Evolutionary conservation across 768 basidiomycete species (phyloP).

Genomic region (Trametes punicea): DNA sequence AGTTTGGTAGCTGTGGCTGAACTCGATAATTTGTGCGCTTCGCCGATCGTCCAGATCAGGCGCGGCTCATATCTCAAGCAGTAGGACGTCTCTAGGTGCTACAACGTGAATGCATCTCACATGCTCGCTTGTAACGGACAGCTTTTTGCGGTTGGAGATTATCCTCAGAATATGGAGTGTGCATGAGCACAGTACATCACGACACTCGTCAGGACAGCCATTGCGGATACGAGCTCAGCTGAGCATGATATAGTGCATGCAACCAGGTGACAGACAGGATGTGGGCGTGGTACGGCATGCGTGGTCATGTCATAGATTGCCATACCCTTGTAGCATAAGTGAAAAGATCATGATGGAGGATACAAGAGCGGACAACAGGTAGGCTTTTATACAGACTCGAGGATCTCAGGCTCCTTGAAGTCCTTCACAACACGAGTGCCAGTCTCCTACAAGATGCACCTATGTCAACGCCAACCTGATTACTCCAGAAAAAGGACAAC

Average conservation of each 20-base stretch:
- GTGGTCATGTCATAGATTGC: constrained; percentile 36
- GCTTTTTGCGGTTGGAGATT: no score
- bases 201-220: neutral
- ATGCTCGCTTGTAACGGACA: no score
- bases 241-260: neutral
- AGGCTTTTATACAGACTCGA: constrained; percentile 78
- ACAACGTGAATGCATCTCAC: no score
- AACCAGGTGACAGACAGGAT: constrained; percentile 3
- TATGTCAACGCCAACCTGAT: constrained; percentile 7
- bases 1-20: neutral
- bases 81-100: no score
- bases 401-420: constrained; percentile 96
- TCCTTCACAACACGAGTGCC: constrained; percentile 92
- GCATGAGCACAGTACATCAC: neutral
- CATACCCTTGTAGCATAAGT: constrained; percentile 38
- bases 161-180: neutral
- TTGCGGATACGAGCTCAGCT: constrained; percentile 3
- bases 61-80: neutral
- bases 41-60: neutral
- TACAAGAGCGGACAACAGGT: constrained; percentile 37
- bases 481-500: constrained; percentile 33
- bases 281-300: constrained; percentile 3
- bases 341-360: constrained; percentile 31
- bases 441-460: constrained; percentile 65
- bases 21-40: neutral